Percentiles rank a stretch among this genome's conserved stretches.
These are phyloP conservation scores for Rutstroemia sydowiana DNA, from an alignment of 2,329 filamentous ascomycete species.

Conservation along the genomic window DNA sequence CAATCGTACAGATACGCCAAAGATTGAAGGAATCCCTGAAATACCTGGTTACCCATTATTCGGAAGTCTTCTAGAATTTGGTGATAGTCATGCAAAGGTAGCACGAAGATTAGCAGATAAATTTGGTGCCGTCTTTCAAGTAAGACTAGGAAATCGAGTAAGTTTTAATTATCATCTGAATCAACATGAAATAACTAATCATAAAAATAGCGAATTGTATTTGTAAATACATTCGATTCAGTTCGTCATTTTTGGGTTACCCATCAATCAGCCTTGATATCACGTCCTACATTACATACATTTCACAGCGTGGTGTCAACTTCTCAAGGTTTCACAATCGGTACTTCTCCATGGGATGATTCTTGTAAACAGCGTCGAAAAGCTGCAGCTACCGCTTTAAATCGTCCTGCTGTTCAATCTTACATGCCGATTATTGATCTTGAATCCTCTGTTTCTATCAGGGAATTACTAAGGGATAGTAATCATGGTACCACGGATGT, in stretches of 20 bases:
- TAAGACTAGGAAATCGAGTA: slow-evolving; percentile 12
- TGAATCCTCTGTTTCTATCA: slow-evolving; percentile 64
- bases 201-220: slow-evolving; percentile 55
- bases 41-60: slow-evolving; percentile 14
- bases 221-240: slow-evolving; percentile 70
- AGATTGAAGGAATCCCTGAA: slow-evolving; percentile 12
- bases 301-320: slow-evolving; percentile 74
- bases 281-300: slow-evolving; percentile 70
- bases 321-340: slow-evolving; percentile 74
- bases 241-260: slow-evolving; percentile 71
- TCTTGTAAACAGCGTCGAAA: slow-evolving; percentile 71
- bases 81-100: slow-evolving; percentile 11
- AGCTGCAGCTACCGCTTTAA: slow-evolving; percentile 70
- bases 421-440: slow-evolving; percentile 81
- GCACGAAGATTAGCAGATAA: slow-evolving; percentile 10
- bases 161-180: no score
- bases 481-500: slow-evolving; percentile 55
- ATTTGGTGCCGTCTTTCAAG: slow-evolving; percentile 15
- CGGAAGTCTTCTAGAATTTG: slow-evolving; percentile 14
- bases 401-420: slow-evolving; percentile 65
- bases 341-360: slow-evolving; percentile 78
- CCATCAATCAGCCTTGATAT: slow-evolving; percentile 71
- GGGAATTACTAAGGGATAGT: slow-evolving; percentile 61
- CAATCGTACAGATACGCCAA: slow-evolving; percentile 13
- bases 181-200: not conserved